Evolutionary conservation across 805 yeast species (phyloP).

Genomic region (Starmerella apis): DNA sequence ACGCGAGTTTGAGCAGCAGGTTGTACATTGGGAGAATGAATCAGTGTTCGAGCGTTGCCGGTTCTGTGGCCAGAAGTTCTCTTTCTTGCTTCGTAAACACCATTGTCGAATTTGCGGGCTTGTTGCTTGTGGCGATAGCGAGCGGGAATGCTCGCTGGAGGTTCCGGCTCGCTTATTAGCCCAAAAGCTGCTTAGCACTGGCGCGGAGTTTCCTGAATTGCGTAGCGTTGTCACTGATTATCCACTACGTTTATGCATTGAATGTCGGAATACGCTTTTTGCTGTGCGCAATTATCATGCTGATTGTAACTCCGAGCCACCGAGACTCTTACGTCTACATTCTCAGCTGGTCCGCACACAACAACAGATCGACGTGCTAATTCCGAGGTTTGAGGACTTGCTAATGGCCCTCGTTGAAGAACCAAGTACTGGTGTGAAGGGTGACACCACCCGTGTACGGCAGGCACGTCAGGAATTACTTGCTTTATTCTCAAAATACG

Average conservation of each 20-base stretch:
- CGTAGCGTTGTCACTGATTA: conserved; percentile 8
- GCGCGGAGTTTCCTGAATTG: conserved; percentile 9
- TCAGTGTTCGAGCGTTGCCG: conserved; percentile 43
- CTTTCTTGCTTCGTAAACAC: conserved; percentile 57
- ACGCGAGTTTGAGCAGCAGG: conserved; percentile 37
- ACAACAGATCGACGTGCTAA: conserved; percentile 32
- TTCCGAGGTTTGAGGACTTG: conserved; percentile 39
- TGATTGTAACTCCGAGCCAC: conserved; percentile 33
- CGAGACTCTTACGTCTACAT: conserved; percentile 35
- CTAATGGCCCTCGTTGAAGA: conserved; percentile 33
- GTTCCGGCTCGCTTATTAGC: conserved; percentile 42
- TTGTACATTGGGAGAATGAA: conserved; percentile 61
- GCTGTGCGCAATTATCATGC: conserved; percentile 41
- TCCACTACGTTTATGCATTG: conserved; percentile 51
- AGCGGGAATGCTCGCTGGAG: conserved; percentile 59
- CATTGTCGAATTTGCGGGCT: conserved; percentile 87
- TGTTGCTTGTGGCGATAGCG: conserved; percentile 62
- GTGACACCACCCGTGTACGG: background rate
- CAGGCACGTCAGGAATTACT: conserved; percentile 38
- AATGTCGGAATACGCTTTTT: conserved; percentile 56
- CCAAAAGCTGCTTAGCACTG: conserved; percentile 24
- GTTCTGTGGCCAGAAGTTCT: conserved; percentile 51
- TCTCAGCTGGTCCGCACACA: conserved; percentile 36
- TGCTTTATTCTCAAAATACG: conserved; percentile 43
- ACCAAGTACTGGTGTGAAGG: conserved; percentile 2